Evolutionary conservation across 192 early-diverging fungal genomes (phyloP), one percentile per base, ranked within the genome.

Genomic region (Geranomyces variabilis): DNA sequence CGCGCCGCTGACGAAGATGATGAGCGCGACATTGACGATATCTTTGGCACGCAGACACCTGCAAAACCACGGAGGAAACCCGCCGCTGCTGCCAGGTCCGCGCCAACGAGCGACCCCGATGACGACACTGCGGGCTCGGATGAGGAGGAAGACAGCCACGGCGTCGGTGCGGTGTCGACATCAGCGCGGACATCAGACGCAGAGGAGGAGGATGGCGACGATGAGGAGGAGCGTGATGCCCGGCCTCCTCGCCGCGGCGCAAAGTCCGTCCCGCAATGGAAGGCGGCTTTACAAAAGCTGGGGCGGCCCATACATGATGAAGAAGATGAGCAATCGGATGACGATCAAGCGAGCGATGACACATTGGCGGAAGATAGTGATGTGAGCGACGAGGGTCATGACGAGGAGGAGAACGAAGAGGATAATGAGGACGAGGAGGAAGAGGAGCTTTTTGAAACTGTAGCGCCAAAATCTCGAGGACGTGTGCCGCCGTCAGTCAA

Each of bases 21-120:
- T 44, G 45, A 46, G 44, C 34, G 14, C 4, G 63, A 65, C 41
- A 47, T 65, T 65, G 63, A 65, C 43, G 63, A 65, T 21, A 46
- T 65, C 34, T 41, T 65, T 46, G 63, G 63, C 41, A 47, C 19
- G 58, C 51, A 3, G 7, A 17, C 19, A 53, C 51, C 51, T 8
- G 51, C 51, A 7, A 53, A 4, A 53, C 4, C 7, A 3, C 51
- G 51, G n/a, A 53, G 24, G 15, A n/a, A n/a, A 60, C 58, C 12
- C 17, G 29, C 29, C 31, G 58, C 19, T 24, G 21, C 19, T 8
- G 26, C 51, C 51, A n/a, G 14, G 14, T 24, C 21, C 8, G 26
- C 51, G 15, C 51, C 3, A 28, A 55, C 51, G 15, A 28, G 26
- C 51, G 51, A 55, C 21, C 12, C 19, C 12, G 46, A 47, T 12